Conservation (phyloP, 2,329 filamentous ascomycete genomes). For the Apiospora aurea region DNA sequence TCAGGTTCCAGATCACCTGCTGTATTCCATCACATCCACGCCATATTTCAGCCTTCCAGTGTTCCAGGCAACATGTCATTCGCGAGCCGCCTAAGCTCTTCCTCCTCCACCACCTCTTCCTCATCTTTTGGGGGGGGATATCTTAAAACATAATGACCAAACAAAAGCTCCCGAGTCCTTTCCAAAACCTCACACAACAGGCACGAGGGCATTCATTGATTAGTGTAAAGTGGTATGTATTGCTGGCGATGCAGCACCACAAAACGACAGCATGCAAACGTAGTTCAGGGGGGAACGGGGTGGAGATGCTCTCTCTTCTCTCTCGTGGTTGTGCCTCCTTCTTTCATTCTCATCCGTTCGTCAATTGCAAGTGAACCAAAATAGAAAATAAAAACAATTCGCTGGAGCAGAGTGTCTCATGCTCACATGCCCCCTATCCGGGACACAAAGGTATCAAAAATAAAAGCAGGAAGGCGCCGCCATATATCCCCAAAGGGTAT, state of each 20-base stretch:
- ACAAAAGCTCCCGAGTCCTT: neutral
- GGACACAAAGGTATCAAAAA: constrained; percentile 20
- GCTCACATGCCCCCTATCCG: constrained; percentile 1
- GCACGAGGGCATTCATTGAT: constrained; percentile 16
- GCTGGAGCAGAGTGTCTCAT: constrained; percentile 14
- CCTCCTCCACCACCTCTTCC: neutral
- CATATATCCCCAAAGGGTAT: neutral
- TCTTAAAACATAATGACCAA: constrained; percentile 17
- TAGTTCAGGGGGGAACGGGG: constrained; percentile 1
- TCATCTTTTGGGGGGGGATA: constrained; percentile 5
- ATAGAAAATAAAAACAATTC: neutral
- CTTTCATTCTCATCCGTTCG: constrained; percentile 7
- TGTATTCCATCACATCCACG: neutral
- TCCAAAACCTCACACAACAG: neutral
- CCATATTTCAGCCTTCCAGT: neutral
- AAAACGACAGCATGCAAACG: constrained; percentile 10
- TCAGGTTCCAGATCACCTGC: neutral
- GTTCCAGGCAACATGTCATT: neutral
- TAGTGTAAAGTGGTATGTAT: constrained; percentile 22
- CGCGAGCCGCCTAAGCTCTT: neutral
- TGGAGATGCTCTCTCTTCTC: neutral
- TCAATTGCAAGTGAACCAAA: neutral
- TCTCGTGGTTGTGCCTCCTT: neutral
- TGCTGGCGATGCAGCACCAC: constrained; percentile 6
- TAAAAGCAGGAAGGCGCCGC: constrained; percentile 16